Evolutionary conservation across 768 basidiomycete species (phyloP), one percentile per base, ranked within the genome.

Genomic region (Crassisporium funariophilum): DNA sequence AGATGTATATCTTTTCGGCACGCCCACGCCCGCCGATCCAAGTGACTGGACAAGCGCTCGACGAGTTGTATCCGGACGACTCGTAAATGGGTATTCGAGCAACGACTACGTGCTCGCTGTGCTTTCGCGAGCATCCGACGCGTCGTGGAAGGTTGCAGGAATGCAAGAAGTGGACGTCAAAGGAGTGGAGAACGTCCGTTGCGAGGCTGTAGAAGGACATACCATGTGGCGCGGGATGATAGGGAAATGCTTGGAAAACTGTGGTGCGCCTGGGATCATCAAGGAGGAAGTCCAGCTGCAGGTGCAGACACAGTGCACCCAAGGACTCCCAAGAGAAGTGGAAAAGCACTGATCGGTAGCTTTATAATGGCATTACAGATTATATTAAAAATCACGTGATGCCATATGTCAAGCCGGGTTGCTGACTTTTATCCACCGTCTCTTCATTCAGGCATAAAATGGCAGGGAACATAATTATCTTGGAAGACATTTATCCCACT

Each of bases 81-180:
- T 82, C 6, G 76, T 82, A 17, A 82, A 83, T 55, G 79, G 76
- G 3, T 81, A 78, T 58, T 69, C 74, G 13, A 60, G 54, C 45
- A 60, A 75, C 24, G 81, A 82, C 55, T 82, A 80, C 58, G 70
- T 82, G 19, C 67, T 83, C 38, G 79, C 75, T 10, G 69, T 81
- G 17, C 66, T 82, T 11, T 75, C 72, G 13, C 71, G 80, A 33
- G 66, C 70, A 20, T 73, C 77, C 2, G 66, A 70, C 47, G 66
- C 65, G 23, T 73, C 64, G 25, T 80, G 79, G 77, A 65, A 64
- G 27, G 73, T 82, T 4, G 77, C 82, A 2, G 81, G 82, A 4
- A 57, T 82, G 17, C 61, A 74, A 41, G 58, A 67, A 8, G 74
- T 83, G 4, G 66, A 69, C 20, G 74, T 76, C 27, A 67, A 71